Evolutionary conservation across 495 filamentous ascomycete species (phyloP).

Genomic region (Daldinia grandis): DNA sequence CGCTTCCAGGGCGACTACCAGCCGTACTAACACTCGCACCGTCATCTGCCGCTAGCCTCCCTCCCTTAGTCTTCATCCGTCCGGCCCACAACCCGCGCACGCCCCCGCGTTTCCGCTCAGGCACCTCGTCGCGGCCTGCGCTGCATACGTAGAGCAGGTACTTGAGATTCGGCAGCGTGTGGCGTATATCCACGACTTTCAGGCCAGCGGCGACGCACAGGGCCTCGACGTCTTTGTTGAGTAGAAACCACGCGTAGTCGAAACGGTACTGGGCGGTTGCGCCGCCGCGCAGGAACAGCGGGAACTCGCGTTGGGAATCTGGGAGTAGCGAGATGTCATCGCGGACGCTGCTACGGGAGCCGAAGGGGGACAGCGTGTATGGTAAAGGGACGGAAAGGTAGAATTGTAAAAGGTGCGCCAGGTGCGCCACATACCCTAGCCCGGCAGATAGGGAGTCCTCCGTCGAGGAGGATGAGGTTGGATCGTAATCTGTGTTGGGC

Average conservation of each 20-base stretch:
- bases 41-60: conserved; percentile 35
- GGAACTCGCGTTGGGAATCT: conserved; percentile 72
- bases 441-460: conserved; percentile 80
- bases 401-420: conserved; percentile 78
- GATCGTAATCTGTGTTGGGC: conserved; percentile 78
- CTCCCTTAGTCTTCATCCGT: conserved; percentile 40
- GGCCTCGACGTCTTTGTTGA: conserved; percentile 93
- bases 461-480: conserved; percentile 55
- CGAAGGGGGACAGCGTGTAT: conserved; percentile 77
- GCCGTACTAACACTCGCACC: conserved; percentile 50
- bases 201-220: conserved; percentile 78
- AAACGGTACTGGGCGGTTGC: conserved; percentile 80
- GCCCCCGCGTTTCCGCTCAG: conserved; percentile 78
- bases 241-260: conserved; percentile 91
- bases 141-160: conserved; percentile 89
- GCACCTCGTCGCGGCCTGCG: conserved; percentile 78
- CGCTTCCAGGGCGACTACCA: conserved; percentile 58
- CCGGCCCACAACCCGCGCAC: conserved; percentile 69
- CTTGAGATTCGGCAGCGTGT: conserved; percentile 92
- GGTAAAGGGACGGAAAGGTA: conserved; percentile 83
- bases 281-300: conserved; percentile 76
- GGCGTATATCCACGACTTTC: conserved; percentile 82
- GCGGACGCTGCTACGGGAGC: conserved; percentile 77
- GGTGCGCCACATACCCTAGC: conserved; percentile 80
- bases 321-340: conserved; percentile 79